Base-by-base conservation (phyloP, 768 basidiomycete species). In the Mycena polygramma region DNA sequence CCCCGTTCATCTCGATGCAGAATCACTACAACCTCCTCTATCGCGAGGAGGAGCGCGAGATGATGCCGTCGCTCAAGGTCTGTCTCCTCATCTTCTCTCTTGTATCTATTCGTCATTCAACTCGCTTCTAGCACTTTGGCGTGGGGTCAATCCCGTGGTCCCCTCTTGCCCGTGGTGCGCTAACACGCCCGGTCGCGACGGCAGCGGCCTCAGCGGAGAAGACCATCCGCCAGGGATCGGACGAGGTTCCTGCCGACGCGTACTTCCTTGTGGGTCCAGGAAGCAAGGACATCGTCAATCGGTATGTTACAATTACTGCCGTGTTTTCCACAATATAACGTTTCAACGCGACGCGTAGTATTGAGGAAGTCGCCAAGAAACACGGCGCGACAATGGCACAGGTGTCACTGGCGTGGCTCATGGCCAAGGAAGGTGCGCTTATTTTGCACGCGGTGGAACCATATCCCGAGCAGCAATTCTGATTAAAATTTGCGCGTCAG, bases 1-100 rank as follows among this genome's bases (percentile, higher is more conserved):
- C 87, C 0, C 87, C 86, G 0, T 91, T 92, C 79, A 89, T 91
- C 74, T 88, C 87, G 2, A 90, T 91, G 90, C 90, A 91, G 78
- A 91, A 91, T 74, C 88, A 89, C 68, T 86, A 92, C 76, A 88
- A 80, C 68, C 78, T 90, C 7, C 73, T 89, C 20, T 91, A 91
- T 73, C 83, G 90, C 24, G 91, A 92, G 76, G 90, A 92, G 73
- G 90, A 89, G 74, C 81, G 88, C 5, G 88, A 89, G 74, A 88
- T 89, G 87, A 87, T 90, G 75, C 90, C 90, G 4, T 85, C 85
- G 5, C 78, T 88, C 49, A 87, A 88, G 80, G 87, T 85, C 22
- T 51, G 22, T 2, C 26, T 26, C 15, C 35, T 46, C 45, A 20
- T 41, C 9, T 41, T 41, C 15, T 15, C 10, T 41, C 10, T 41